phyloP scores from a whole-genome alignment of 106 monocot species.

The Agapanthus africanus region DNA sequence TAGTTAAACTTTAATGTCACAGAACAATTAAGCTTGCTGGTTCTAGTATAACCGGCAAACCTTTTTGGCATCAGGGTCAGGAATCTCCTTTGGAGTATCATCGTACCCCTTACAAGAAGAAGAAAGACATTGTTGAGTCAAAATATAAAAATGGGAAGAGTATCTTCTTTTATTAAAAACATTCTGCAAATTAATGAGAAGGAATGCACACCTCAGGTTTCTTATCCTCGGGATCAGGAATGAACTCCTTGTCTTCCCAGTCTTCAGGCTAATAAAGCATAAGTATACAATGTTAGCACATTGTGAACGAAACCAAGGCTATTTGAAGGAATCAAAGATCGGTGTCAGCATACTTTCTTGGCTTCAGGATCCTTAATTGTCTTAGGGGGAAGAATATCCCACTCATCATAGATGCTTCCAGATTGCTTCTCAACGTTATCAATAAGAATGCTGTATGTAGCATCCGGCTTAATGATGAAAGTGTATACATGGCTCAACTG shows the following conservation, averaged over 20 bases:
- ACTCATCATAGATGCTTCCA: slow-evolving; percentile 46
- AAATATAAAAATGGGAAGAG: neutral
- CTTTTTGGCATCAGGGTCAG: slow-evolving; percentile 69
- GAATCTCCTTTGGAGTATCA: slow-evolving; percentile 58
- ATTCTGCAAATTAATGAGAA: too few relatives aligned
- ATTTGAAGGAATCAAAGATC: neutral
- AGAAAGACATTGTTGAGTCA: neutral
- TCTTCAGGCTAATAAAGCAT: slow-evolving; percentile 53
- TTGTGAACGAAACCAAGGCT: neutral
- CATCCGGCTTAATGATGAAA: slow-evolving; percentile 37
- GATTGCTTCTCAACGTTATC: slow-evolving; percentile 47
- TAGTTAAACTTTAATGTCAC: neutral
- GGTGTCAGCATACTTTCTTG: slow-evolving; percentile 37
- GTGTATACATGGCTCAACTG: slow-evolving; percentile 61
- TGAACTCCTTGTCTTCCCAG: slow-evolving; percentile 66
- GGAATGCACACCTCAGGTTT: slow-evolving; percentile 50
- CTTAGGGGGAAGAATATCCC: slow-evolving; percentile 54
- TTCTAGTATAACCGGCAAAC: slow-evolving; percentile 9
- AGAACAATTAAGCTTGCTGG: neutral
- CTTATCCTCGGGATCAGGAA: slow-evolving; percentile 52
- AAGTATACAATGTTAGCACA: neutral
- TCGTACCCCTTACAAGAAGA: slow-evolving; percentile 38
- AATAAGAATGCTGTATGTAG: slow-evolving; percentile 51
- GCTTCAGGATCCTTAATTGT: slow-evolving; percentile 66
- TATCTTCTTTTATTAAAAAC: too few relatives aligned